Evolutionary conservation across 2,329 filamentous ascomycete species (phyloP).

Genomic region (Fusarium hostae): DNA sequence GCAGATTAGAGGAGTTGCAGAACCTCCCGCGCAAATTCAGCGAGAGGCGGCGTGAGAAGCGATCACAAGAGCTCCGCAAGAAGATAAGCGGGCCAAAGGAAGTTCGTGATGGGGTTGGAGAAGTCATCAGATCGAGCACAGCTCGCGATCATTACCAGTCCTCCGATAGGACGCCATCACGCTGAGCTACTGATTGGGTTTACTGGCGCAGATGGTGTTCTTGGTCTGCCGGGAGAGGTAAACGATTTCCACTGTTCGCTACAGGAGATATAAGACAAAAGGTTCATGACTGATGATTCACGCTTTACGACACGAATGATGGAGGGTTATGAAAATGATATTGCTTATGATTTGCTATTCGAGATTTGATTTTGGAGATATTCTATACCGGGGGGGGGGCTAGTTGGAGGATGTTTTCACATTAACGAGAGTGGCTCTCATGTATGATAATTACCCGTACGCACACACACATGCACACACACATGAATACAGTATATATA

Average conservation of each 20-base stretch:
- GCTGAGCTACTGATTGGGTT: background rate
- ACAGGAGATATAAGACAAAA: slow-evolving; percentile 25
- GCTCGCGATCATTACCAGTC: slow-evolving; percentile 32
- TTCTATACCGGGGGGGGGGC: slow-evolving; percentile 18
- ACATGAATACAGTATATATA: slow-evolving; percentile 3
- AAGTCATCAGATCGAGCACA: slow-evolving; percentile 61
- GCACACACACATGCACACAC: background rate
- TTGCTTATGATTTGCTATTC: slow-evolving; percentile 31
- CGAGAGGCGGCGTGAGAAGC: slow-evolving; percentile 68
- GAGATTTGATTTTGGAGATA: slow-evolving; percentile 30
- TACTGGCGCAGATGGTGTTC: background rate
- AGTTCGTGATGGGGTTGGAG: slow-evolving; percentile 68
- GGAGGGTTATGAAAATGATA: slow-evolving; percentile 24
- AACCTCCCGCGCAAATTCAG: slow-evolving; percentile 66
- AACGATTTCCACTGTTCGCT: background rate
- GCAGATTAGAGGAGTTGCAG: slow-evolving; percentile 63
- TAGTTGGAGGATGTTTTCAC: slow-evolving; percentile 28
- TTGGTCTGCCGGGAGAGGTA: background rate
- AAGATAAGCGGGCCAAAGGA: slow-evolving; percentile 70
- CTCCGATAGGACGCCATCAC: slow-evolving; percentile 5
- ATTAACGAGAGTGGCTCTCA: slow-evolving; percentile 24
- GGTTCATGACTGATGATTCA: slow-evolving; percentile 44
- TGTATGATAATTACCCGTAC: slow-evolving; percentile 32
- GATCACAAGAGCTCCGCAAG: slow-evolving; percentile 66
- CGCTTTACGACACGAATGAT: slow-evolving; percentile 43